Evolutionary conservation across 2,329 filamentous ascomycete species (phyloP), one percentile per base, ranked within the genome.

Genomic region (Aspergillus hortae): DNA sequence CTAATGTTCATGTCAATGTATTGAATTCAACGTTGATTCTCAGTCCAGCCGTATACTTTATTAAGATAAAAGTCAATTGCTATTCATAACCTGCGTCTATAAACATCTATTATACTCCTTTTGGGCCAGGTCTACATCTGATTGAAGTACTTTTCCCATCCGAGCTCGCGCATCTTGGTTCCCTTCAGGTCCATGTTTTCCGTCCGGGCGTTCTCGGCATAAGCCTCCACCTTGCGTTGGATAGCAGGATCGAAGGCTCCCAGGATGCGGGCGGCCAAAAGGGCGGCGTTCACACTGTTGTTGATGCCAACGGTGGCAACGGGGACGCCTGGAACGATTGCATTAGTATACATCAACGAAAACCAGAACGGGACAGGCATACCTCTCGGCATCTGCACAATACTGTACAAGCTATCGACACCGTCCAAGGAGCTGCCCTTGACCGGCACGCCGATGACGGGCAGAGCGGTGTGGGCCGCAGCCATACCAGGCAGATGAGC

Each of bases 251-350:
- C 73, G 56, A 69, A 71, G 3, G 80, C 70, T 3, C 85, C 86
- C 3, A 91, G 68, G 32, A 90, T 87, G 15, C 86, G 76, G 17
- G 86, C 80, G 0, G 88, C 87, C n/a, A 90, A 72, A 15, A 90
- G 75, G 0, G 84, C 88, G 0, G 88, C 88, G 62, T 91, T 92
- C 50, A 87, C 87, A 21, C 85, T 87, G 72, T 91, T 91, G 70
- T 90, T 89, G 68, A 91, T 90, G 10, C 84, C 88, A 3, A 92
- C 87, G 0, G 87, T 90, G 5, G 88, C 87, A 12, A 86, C 85
- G 9, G 88, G 88, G 46, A 86, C 81, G 11, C 88, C 88, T 62
- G 80, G 30, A 21, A 72, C 14, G 11, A 21, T 12, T 17, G 2
- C 7, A 56, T 64, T 46, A 63, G 47, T 48, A 49, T 49, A 25